Base-by-base conservation (phyloP, 1,284 basidiomycete species). In the Leccinum pachyderme region DNA sequence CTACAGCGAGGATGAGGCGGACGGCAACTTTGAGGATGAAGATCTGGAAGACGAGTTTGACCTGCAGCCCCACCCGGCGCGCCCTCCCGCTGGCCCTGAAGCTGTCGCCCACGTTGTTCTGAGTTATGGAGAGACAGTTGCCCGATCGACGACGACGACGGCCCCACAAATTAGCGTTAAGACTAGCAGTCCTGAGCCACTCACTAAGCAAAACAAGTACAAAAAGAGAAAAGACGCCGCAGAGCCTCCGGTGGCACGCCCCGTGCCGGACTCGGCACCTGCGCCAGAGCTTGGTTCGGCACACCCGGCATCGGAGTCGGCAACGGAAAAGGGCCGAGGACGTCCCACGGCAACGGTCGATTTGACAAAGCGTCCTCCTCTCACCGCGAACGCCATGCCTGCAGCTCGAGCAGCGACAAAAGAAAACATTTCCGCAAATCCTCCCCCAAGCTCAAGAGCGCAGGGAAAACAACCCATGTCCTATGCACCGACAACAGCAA, bases 401-500 rank as follows among this genome's bases (percentile, higher is more conserved):
- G 70, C 73, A 59, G 71, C 70, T 66, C 72, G 72, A 51, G 63
- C 74, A 55, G 57, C 64, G 48, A 69, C 66, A 61, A 73, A 72
- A 66, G 72, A 73, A 69, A 67, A 63, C 56, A 54, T 72, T 31
- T 73, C 75, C 39, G 65, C 75, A 51, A 70, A 75, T 65, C 81
- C 71, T 59, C 81, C 72, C 60, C 87, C 75, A 37, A 82, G 80
- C 58, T 87, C 87, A 31, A 76, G 88, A 29, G 88, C 87, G 11
- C 86, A 86, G 45, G 87, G 87, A 65, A 90, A 90, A 70, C 85
- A 87, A 63, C 87, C 87, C 29, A 89, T 89, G 87, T 71, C 79
- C 2, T 83, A 82, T 58, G 63, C 68, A n/a, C 71, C 66, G 0
- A 51, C 72, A 43, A 51, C 70, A 47, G 54, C 71, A 50, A 51